Conservation (phyloP, 768 basidiomycete species). For the Boletus rubropictus region DNA sequence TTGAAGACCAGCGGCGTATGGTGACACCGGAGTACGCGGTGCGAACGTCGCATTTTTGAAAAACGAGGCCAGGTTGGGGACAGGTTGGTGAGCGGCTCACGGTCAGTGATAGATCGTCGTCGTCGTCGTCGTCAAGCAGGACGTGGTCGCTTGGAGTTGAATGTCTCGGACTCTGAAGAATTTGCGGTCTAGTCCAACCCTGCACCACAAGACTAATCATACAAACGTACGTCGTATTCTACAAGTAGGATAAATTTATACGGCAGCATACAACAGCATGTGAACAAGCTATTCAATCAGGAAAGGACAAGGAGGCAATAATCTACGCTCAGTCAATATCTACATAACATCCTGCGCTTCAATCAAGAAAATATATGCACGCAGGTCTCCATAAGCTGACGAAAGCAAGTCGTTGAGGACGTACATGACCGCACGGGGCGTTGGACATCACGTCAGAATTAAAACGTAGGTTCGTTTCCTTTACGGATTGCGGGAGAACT, state of each 20-base stretch:
- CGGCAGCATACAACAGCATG: constrained; percentile 26
- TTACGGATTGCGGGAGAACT: constrained; percentile 32
- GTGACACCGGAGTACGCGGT: constrained; percentile 39
- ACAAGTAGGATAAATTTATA: constrained; percentile 31
- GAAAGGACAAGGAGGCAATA: constrained; percentile 23
- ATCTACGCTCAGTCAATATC: constrained; percentile 30
- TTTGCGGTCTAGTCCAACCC: constrained; percentile 11
- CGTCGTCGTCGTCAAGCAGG: constrained; percentile 13
- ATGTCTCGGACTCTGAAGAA: constrained; percentile 3
- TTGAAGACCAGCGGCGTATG: constrained; percentile 48
- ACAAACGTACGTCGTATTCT: constrained; percentile 27
- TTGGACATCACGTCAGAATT: constrained; percentile 4
- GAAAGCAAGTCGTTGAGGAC: constrained; percentile 8
- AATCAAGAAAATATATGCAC: constrained; percentile 31
- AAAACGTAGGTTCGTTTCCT: constrained; percentile 20
- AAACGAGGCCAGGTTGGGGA: constrained; percentile 59
- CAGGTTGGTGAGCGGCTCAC: neutral
- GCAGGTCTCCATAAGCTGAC: constrained; percentile 16
- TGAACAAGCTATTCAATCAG: constrained; percentile 7
- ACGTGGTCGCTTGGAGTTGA: constrained; percentile 1
- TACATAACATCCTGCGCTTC: constrained; percentile 31
- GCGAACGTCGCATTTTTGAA: constrained; percentile 49
- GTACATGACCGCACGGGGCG: constrained; percentile 1
- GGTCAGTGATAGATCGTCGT: constrained; percentile 1
- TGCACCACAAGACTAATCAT: constrained; percentile 18